Evolutionary conservation across 2,329 filamentous ascomycete species (phyloP).

Genomic region (Talaromyces rugulosus): DNA sequence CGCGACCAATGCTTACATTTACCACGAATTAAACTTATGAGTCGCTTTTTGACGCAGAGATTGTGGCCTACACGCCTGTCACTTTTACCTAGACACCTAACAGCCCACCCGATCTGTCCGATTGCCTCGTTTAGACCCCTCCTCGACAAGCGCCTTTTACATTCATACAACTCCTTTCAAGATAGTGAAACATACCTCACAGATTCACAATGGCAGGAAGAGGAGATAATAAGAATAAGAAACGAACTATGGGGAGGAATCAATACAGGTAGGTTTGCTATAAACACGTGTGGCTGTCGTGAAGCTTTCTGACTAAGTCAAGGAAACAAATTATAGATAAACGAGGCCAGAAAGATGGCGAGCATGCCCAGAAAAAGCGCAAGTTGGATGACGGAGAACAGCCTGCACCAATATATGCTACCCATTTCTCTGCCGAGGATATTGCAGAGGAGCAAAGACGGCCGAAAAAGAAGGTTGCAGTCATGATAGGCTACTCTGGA

Average conservation of each 20-base stretch:
- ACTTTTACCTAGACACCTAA: not conserved
- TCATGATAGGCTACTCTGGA: conserved; percentile 91
- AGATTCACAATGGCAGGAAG: conserved; percentile 20
- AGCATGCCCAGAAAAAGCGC: conserved; percentile 53
- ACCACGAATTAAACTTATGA: not conserved
- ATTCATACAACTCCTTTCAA: not conserved
- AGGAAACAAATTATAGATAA: conserved; percentile 51
- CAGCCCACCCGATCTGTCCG: not conserved
- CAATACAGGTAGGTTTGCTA: conserved; percentile 56
- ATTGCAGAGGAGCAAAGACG: conserved; percentile 80
- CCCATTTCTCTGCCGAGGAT: conserved; percentile 68
- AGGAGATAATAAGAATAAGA: conserved; percentile 51
- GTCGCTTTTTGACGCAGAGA: not conserved
- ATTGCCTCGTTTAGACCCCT: not conserved
- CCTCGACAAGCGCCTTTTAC: not conserved
- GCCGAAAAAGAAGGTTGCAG: conserved; percentile 94
- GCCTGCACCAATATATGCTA: conserved; percentile 49
- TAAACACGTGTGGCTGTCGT: not conserved
- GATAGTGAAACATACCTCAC: not conserved
- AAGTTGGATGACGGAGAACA: conserved; percentile 47
- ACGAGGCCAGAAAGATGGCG: conserved; percentile 47
- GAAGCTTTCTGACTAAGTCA: conserved; percentile 46
- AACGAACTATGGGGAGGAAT: conserved; percentile 61
- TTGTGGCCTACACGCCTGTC: not conserved
- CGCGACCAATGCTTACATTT: not conserved